These are phyloP conservation scores for Jamesozyma hellenica DNA, from an alignment of 805 yeast species.

Conservation along the genomic window DNA sequence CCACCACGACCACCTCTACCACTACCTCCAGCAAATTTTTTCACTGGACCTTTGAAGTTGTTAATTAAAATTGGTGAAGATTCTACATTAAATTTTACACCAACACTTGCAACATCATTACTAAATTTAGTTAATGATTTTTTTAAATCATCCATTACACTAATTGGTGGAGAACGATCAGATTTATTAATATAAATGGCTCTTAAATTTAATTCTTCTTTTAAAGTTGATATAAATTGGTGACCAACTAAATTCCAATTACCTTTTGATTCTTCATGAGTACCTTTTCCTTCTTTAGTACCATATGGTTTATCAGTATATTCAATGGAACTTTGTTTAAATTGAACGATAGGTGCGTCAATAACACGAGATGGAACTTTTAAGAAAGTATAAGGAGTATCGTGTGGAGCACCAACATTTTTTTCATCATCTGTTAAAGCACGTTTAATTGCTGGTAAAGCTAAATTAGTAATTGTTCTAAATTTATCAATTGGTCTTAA, in stretches of 20 bases:
- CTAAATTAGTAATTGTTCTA: slow-evolving; percentile 11
- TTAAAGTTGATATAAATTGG: slow-evolving; percentile 8
- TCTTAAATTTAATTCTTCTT: slow-evolving; percentile 8
- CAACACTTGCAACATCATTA: slow-evolving; percentile 11
- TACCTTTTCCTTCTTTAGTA: slow-evolving; percentile 4
- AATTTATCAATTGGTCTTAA: slow-evolving; percentile 16
- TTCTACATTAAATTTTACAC: slow-evolving; percentile 11
- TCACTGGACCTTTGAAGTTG: slow-evolving; percentile 10
- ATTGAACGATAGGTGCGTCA: slow-evolving; percentile 18
- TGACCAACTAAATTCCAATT: slow-evolving; percentile 15
- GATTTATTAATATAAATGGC: slow-evolving; percentile 12
- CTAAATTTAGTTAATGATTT: slow-evolving; percentile 7
- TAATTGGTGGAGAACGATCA: slow-evolving; percentile 6
- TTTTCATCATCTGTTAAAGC: slow-evolving; percentile 9
- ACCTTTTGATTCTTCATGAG: slow-evolving; percentile 14
- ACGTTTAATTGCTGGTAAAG: slow-evolving; percentile 12
- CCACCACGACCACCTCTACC: slow-evolving; percentile 9
- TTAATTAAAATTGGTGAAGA: slow-evolving; percentile 12
- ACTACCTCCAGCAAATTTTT: slow-evolving; percentile 5
- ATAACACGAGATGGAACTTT: slow-evolving; percentile 19
- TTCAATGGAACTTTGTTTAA: slow-evolving; percentile 5
- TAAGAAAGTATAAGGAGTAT: slow-evolving; percentile 9
- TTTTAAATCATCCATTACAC: slow-evolving; percentile 8
- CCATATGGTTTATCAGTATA: slow-evolving; percentile 13
- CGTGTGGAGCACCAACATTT: slow-evolving; percentile 5